Evolutionary conservation across 768 basidiomycete genomes (phyloP).

Genomic region (Leccinum boreale): DNA sequence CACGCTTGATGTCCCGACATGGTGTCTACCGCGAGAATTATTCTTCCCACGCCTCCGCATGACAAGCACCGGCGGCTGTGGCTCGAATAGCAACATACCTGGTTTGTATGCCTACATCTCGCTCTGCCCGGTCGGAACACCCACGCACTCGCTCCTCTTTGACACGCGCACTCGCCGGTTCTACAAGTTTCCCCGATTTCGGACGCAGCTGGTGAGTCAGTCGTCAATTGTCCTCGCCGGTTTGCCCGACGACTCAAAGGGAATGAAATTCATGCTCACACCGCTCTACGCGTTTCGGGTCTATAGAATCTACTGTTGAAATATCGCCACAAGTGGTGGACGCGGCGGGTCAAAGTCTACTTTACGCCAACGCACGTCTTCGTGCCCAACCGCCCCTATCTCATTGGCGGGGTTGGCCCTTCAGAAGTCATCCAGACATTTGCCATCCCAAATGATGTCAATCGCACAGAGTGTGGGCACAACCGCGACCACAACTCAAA

Average conservation of each 20-base stretch:
- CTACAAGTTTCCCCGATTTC: constrained; percentile 18
- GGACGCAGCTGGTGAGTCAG: constrained; percentile 7
- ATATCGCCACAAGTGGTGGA: constrained; percentile 5
- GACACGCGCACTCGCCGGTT: constrained; percentile 10
- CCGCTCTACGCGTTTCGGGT: no score
- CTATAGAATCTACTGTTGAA: constrained; percentile 12
- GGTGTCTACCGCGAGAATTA: constrained; percentile 3
- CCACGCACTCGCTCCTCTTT: constrained; percentile 14
- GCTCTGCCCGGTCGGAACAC: constrained; percentile 6
- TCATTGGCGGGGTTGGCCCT: constrained; percentile 5
- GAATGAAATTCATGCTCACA: no score
- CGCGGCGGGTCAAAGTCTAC: constrained; percentile 11
- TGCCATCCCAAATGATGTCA: constrained; percentile 4
- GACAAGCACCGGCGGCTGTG: not conserved
- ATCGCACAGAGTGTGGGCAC: no score
- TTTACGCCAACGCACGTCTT: constrained; percentile 13
- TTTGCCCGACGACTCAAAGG: no score
- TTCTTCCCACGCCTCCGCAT: constrained; percentile 11
- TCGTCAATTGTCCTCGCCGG: no score
- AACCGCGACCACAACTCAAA: not conserved
- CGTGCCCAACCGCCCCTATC: constrained; percentile 7
- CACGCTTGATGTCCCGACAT: constrained; percentile 10
- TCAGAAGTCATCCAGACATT: constrained; percentile 18
- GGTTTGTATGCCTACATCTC: constrained; percentile 10
- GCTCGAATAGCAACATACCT: constrained; percentile 2